Conservation (phyloP, 1,284 basidiomycete genomes). For the Ganoderma meredithae region DNA sequence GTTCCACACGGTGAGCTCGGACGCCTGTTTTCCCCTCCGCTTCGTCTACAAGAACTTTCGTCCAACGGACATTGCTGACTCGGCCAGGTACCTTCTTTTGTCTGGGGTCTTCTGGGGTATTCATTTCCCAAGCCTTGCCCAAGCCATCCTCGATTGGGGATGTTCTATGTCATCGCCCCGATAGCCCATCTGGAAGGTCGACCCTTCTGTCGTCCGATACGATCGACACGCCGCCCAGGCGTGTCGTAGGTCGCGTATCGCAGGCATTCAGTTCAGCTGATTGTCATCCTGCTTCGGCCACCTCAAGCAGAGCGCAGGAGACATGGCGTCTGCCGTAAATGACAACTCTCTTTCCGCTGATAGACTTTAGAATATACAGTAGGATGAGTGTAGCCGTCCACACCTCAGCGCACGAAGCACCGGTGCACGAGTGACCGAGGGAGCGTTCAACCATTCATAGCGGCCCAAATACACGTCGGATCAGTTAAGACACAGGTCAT, state of each 20-base stretch:
- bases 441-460: neutral
- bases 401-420: neutral
- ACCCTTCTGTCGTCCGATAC: conserved; percentile 14
- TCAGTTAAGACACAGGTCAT: neutral
- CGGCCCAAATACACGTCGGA: conserved; percentile 2
- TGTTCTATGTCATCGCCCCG: conserved; percentile 11
- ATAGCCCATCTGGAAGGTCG: conserved; percentile 4
- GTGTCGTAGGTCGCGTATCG: conserved; percentile 23
- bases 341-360: conserved; percentile 3
- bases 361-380: conserved; percentile 12
- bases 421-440: neutral
- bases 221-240: conserved; percentile 25
- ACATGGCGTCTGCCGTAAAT: neutral
- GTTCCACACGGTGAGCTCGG: conserved; percentile 8
- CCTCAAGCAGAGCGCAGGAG: neutral
- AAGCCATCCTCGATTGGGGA: conserved; percentile 2
- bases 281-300: conserved; percentile 1
- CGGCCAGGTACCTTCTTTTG: conserved; percentile 6
- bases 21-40: conserved; percentile 4
- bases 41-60: conserved; percentile 3
- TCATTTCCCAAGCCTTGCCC: conserved; percentile 13
- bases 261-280: conserved; percentile 15
- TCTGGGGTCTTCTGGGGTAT: conserved; percentile 17
- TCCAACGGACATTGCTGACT: conserved; percentile 12
- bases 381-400: neutral